Evolutionary conservation across 2,329 filamentous ascomycete genomes (phyloP).

Genomic region (Cordyceps tenuipes): DNA sequence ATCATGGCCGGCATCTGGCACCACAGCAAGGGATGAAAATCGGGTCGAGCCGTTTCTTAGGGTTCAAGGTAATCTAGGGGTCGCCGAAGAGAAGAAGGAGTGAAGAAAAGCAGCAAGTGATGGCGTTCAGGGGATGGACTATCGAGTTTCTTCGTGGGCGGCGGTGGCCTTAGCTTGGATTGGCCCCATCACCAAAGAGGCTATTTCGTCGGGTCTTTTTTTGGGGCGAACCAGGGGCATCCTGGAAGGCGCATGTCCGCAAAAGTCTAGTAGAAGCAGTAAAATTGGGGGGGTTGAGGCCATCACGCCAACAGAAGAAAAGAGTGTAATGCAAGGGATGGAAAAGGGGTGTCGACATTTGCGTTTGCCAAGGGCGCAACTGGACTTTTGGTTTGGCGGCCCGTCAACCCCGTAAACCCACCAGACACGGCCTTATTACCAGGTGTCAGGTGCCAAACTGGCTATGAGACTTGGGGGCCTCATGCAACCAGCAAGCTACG

Average conservation of each 20-base stretch:
- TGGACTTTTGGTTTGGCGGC: background rate
- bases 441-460: background rate
- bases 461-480: background rate
- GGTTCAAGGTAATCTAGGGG: background rate
- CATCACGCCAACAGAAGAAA: background rate
- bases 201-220: background rate
- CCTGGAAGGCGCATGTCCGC: background rate
- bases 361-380: background rate
- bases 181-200: background rate
- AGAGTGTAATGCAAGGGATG: background rate
- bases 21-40: background rate
- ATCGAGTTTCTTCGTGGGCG: background rate
- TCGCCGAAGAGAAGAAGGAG: background rate
- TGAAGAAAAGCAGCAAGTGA: background rate
- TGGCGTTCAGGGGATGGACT: background rate
- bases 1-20: background rate
- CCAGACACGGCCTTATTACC: background rate
- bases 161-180: background rate
- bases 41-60: constrained; percentile 1
- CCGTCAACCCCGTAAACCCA: background rate
- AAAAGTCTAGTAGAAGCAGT: background rate
- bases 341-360: background rate
- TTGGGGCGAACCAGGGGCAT: background rate
- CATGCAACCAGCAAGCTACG: too few species aligned
- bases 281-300: background rate